Evolutionary conservation across 495 filamentous ascomycete species (phyloP), one percentile per base, ranked within the genome.

Genomic region (Astrothelium macrocarpum): DNA sequence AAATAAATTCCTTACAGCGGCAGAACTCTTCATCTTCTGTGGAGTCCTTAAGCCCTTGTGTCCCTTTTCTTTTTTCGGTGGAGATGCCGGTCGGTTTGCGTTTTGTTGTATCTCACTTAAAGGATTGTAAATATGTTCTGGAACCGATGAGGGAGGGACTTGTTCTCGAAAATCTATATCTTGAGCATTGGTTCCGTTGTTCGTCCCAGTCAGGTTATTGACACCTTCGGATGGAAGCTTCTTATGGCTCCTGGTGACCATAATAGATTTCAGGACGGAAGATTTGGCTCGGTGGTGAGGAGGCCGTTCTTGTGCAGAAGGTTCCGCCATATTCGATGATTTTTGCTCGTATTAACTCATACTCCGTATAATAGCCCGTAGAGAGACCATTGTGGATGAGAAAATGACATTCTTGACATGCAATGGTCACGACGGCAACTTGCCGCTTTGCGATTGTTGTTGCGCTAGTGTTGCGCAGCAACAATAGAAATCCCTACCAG

Each of bases 191-290:
- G 25, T 26, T 25, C 7, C 2, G 25, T 11, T 29, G 25, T 56
- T 56, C 9, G 1, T 26, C 7, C 23, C 2, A 11, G 49, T 4
- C 20, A 25, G 25, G 25, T 29, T 2, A 11, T 28, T 29, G 9
- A 5, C 49, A 29, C 31, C 31, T 12, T 63, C 62, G 25, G 62
- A 58, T 32, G 62, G 28, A 23, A 23, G 26, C 20, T 53, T 31
- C 31, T 63, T 63, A 32, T 58, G 62, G 31, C 26, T 63, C 23
- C 49, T 59, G 3, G 62, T 58, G 20, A 56, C 49, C 62, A 63
- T 63, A 3, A 63, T 63, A 9, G 62, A 63, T 46, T 63, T 63
- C 7, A 63, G 31, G 36, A 63, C 62, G 1, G 62, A 58, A 20
- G 62, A 63, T 36, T 63, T 63, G 32, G 14, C 53, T 16, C 62